Conservation (phyloP, 192 early-diverging fungal genomes). For the Coemansia sp. region DNA sequence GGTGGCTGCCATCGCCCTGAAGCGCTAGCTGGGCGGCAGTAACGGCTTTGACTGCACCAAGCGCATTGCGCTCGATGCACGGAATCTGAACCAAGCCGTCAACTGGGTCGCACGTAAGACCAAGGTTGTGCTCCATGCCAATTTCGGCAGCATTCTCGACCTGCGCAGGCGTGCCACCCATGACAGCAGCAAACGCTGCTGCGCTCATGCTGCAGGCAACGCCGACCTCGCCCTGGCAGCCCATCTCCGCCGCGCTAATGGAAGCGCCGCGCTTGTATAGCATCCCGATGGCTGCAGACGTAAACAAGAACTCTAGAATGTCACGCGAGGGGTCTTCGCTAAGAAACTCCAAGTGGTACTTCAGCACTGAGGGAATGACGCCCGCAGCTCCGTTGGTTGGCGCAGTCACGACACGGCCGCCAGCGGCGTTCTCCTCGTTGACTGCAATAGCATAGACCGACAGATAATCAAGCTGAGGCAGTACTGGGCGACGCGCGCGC, state of each 20-base stretch:
- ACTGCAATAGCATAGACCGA: slow-evolving; percentile 93
- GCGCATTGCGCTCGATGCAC: slow-evolving; percentile 92
- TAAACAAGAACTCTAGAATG: slow-evolving; percentile 88
- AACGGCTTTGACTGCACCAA: slow-evolving; percentile 93
- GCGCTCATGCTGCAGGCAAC: slow-evolving; percentile 97
- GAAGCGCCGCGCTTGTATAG: slow-evolving; percentile 91
- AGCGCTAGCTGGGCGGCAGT: slow-evolving; percentile 93
- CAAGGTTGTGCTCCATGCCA: slow-evolving; percentile 87
- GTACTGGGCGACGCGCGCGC: slow-evolving; percentile 35
- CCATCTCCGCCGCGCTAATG: slow-evolving; percentile 94
- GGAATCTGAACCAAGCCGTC: slow-evolving; percentile 92
- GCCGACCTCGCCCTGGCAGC: slow-evolving; percentile 96
- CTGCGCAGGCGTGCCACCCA: slow-evolving; percentile 86
- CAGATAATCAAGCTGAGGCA: slow-evolving; percentile 87
- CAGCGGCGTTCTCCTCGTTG: slow-evolving; percentile 85
- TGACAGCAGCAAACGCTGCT: slow-evolving; percentile 90
- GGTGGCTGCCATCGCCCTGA: slow-evolving; percentile 85
- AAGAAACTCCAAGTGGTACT: slow-evolving; percentile 94
- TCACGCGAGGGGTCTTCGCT: slow-evolving; percentile 79
- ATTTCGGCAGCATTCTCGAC: slow-evolving; percentile 97
- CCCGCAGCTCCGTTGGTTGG: slow-evolving; percentile 96
- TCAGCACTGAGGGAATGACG: slow-evolving; percentile 88
- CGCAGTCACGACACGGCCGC: slow-evolving; percentile 84
- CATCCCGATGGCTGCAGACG: slow-evolving; percentile 93
- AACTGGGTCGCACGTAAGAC: slow-evolving; percentile 84